phyloP scores from a whole-genome alignment of 768 basidiomycete genomes.

The Xerocomus brunneocitrinus region DNA sequence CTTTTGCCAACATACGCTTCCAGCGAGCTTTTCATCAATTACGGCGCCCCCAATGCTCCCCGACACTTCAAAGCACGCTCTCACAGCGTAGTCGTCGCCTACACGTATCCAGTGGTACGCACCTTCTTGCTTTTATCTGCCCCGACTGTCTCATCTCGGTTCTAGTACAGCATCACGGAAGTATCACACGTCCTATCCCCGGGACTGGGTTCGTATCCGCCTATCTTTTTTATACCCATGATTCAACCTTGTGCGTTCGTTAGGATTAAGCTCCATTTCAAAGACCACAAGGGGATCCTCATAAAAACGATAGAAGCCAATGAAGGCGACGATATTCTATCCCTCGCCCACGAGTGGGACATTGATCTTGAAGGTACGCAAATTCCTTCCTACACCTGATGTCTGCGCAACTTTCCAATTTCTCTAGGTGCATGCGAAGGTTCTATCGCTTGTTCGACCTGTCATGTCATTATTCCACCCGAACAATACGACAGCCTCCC shows the following conservation, averaged over 20 bases:
- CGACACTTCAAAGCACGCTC: background rate
- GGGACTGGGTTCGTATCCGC: constrained; percentile 55
- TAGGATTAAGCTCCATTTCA: constrained; percentile 88
- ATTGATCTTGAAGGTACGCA: constrained; percentile 88
- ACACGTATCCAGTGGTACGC: constrained; percentile 18
- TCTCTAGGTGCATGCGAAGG: constrained; percentile 89
- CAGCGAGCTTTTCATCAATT: constrained; percentile 14
- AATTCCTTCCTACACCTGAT: background rate
- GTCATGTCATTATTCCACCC: constrained; percentile 69
- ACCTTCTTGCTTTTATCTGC: background rate
- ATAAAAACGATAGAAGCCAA: constrained; percentile 88
- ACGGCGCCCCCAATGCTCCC: background rate
- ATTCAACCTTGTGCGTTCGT: background rate
- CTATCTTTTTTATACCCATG: background rate
- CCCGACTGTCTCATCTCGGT: background rate
- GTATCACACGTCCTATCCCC: constrained; percentile 54
- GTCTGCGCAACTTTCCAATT: background rate
- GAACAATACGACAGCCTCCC: constrained; percentile 83
- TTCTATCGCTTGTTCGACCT: constrained; percentile 95
- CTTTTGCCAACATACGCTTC: background rate
- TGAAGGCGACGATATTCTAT: constrained; percentile 90
- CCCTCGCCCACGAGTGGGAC: constrained; percentile 91
- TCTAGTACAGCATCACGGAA: constrained; percentile 40
- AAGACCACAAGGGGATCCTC: constrained; percentile 78
- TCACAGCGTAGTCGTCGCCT: constrained; percentile 8